Evolutionary conservation across 1,284 basidiomycete genomes (phyloP), one percentile per base, ranked within the genome.

Genomic region (Neolentinus lepideus): DNA sequence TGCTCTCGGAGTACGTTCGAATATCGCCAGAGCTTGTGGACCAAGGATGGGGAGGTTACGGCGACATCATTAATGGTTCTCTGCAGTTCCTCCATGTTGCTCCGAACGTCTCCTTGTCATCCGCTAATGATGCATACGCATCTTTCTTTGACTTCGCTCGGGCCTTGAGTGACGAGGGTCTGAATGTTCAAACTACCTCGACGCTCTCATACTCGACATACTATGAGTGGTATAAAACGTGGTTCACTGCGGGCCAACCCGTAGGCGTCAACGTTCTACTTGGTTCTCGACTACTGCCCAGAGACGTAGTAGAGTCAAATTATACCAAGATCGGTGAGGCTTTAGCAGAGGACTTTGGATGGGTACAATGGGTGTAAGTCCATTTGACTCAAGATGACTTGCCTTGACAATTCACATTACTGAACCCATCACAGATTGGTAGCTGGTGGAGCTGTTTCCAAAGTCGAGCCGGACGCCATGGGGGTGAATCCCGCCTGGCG

Each of bases 401-500:
- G n/a, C 21, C 4, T 51, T 31, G 26, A 24, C n/a, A n/a, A n/a
- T n/a, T n/a, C n/a, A n/a, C n/a, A n/a, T n/a, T n/a, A 35, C 33
- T 35, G 33, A 35, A 35, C 33, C 9, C 16, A 19, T 24, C 21
- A 11, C 53, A 76, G 74, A 48, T 62, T 68, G 9, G 59, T 75
- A 10, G 69, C 65, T 10, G 74, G 75, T 1, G 75, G 75, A 2
- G 71, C 62, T 22, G 74, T 75, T 8, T 66, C 68, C 11, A 59
- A 65, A 22, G 61, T 67, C 1, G 62, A 70, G 50, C 68, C 74
- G 0, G 64, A 68, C 45, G 71, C 72, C 2, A 67, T 66, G 9
- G 75, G 74, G 11, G 55, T 77, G 21, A 73, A 76, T 58, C 76
- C 75, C 3, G 70, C 69, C 2, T 78, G 75, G 75, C 66, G 76